Evolutionary conservation across 2,329 filamentous ascomycete species (phyloP).

Genomic region (Diaporthe batatas): DNA sequence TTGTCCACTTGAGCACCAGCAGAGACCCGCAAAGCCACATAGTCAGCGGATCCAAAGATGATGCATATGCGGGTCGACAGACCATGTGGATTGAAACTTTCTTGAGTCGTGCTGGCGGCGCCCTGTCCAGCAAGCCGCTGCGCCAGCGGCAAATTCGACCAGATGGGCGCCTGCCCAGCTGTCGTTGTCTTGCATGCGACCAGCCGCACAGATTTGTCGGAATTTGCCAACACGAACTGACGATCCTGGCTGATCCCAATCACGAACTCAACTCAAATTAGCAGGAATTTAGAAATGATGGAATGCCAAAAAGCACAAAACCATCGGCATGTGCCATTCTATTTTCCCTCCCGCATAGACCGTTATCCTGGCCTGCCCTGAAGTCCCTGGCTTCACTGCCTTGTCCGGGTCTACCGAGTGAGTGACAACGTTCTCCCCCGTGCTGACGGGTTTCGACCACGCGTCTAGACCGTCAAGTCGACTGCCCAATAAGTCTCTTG

Average conservation of each 20-base stretch:
- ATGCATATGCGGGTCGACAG: slow-evolving; percentile 19
- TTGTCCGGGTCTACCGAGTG: background rate
- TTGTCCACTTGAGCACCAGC: background rate
- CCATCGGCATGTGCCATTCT: background rate
- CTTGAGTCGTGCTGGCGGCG: slow-evolving; percentile 20
- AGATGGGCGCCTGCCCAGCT: background rate
- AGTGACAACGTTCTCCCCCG: background rate
- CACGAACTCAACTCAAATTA: background rate
- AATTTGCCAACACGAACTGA: slow-evolving; percentile 20
- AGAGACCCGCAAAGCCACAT: background rate
- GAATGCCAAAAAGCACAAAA: slow-evolving; percentile 23
- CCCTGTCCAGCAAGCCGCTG: background rate
- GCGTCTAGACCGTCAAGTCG: background rate
- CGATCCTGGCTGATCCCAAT: slow-evolving; percentile 36
- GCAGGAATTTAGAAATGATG: slow-evolving; percentile 26
- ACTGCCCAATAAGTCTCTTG: background rate
- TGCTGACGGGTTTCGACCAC: slow-evolving; percentile 15
- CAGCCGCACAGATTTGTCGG: slow-evolving; percentile 23
- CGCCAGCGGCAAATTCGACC: background rate
- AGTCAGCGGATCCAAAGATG: background rate
- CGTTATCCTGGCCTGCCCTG: background rate
- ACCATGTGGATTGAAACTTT: background rate
- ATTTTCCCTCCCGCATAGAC: no score
- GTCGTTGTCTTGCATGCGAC: background rate
- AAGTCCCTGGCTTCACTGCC: background rate